A percentile compares a stretch with the other conserved stretches of the same genome.
Evolutionary conservation across 768 basidiomycete species (phyloP).

Genomic region (Podaxis sp.): DNA sequence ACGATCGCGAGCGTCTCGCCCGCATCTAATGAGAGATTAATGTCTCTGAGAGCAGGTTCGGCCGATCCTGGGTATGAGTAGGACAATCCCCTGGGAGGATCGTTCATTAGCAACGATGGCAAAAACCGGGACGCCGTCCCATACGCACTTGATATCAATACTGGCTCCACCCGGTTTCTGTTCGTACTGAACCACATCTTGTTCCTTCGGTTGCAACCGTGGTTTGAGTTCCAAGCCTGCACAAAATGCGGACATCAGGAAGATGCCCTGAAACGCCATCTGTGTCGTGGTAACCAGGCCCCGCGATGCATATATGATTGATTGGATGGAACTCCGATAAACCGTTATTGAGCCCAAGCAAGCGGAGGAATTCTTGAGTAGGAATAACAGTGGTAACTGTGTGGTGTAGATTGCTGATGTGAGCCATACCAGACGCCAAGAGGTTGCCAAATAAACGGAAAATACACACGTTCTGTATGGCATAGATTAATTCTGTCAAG

Average conservation of each 20-base stretch:
- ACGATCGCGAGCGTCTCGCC: slow-evolving; percentile 87
- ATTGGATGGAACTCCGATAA: slow-evolving; percentile 77
- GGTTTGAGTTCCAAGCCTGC: slow-evolving; percentile 74
- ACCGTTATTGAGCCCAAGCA: slow-evolving; percentile 81
- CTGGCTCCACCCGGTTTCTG: slow-evolving; percentile 57
- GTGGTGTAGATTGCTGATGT: slow-evolving; percentile 17
- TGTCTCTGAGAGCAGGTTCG: slow-evolving; percentile 65
- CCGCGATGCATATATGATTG: slow-evolving; percentile 64
- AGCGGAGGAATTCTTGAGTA: slow-evolving; percentile 69
- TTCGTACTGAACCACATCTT: slow-evolving; percentile 50
- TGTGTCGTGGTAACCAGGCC: slow-evolving; percentile 62
- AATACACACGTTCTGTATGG: slow-evolving; percentile 68
- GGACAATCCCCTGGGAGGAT: slow-evolving; percentile 37
- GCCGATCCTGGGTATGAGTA: slow-evolving; percentile 80
- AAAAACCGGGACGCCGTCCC: background rate
- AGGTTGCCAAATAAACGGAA: slow-evolving; percentile 21
- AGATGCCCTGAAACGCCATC: slow-evolving; percentile 83
- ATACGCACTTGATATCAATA: slow-evolving; percentile 65
- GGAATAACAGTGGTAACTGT: slow-evolving; percentile 74
- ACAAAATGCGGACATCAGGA: slow-evolving; percentile 84
- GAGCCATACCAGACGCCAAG: slow-evolving; percentile 15
- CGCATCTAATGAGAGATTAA: slow-evolving; percentile 67
- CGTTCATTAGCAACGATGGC: slow-evolving; percentile 5
- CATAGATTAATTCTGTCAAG: slow-evolving; percentile 61
- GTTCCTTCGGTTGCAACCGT: slow-evolving; percentile 59